These are phyloP conservation scores for Verticillium albo-atrum DNA, from an alignment of 2,329 filamentous ascomycete species.

Conservation along the genomic window DNA sequence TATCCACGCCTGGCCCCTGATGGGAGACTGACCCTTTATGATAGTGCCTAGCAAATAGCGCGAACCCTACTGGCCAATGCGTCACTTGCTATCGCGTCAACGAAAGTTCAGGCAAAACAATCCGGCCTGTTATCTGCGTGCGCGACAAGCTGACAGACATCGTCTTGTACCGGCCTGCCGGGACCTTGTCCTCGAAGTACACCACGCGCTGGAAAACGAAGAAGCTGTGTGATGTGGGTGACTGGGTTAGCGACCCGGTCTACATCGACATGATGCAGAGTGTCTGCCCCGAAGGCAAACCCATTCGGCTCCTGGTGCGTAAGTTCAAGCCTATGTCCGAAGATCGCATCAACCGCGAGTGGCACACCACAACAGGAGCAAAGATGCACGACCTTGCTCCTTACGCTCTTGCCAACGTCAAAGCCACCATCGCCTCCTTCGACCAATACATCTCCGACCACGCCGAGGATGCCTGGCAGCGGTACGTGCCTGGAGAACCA, in stretches of 20 bases:
- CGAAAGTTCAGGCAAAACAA: conserved; percentile 37
- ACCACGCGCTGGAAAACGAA: conserved; percentile 38
- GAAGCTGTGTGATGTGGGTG: conserved; percentile 34
- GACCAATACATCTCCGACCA: conserved; percentile 28
- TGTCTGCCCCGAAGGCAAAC: conserved; percentile 21
- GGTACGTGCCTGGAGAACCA: conserved; percentile 16
- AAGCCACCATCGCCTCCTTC: conserved; percentile 26
- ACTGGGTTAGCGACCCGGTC: conserved; percentile 21
- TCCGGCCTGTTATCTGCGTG: conserved; percentile 38
- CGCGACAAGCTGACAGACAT: conserved; percentile 37
- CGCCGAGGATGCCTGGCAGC: conserved; percentile 20
- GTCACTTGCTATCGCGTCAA: conserved; percentile 31
- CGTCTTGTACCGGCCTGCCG: conserved; percentile 34
- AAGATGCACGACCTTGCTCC: conserved; percentile 25
- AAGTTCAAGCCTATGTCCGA: conserved; percentile 30
- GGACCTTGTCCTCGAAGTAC: conserved; percentile 31
- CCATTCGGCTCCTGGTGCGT: conserved; percentile 33
- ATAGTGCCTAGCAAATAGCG: conserved; percentile 31
- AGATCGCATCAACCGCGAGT: conserved; percentile 34
- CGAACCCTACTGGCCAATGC: conserved; percentile 28
- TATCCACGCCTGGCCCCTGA: background rate
- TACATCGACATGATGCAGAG: conserved; percentile 34
- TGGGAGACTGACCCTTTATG: background rate
- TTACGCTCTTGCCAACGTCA: conserved; percentile 35
- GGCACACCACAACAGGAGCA: conserved; percentile 24